A percentile compares a stretch with the other conserved stretches of the same genome.
These are phyloP conservation scores for Eucalyptus rudis DNA, from an alignment of 345 rosid genomes.

Conservation along the genomic window DNA sequence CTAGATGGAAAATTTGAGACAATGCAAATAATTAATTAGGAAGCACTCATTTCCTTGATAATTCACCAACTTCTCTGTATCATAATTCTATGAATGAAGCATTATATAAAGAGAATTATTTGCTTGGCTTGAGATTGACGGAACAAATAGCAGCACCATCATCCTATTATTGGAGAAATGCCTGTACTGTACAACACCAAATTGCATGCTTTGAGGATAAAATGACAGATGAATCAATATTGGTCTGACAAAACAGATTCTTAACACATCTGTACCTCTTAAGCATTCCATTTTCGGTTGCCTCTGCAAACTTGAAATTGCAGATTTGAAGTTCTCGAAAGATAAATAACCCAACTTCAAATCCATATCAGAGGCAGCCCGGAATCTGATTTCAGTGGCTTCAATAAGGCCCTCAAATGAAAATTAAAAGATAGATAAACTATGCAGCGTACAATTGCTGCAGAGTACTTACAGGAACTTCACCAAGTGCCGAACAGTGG, in stretches of 20 bases:
- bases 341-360: constrained; percentile 53
- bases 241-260: background rate
- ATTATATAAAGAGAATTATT: background rate
- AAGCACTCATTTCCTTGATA: background rate
- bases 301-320: constrained; percentile 52
- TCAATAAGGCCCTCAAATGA: background rate
- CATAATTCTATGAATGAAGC: background rate
- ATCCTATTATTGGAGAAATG: background rate
- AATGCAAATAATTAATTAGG: background rate
- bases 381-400: constrained; percentile 38
- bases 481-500: constrained; percentile 46
- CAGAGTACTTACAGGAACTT: constrained; percentile 62
- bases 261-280: constrained; percentile 28
- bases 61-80: background rate
- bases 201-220: background rate
- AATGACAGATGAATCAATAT: background rate
- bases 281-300: constrained; percentile 74
- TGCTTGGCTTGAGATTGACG: background rate
- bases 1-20: background rate
- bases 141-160: background rate
- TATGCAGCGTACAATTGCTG: background rate
- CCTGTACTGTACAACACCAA: background rate
- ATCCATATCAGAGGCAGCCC: constrained; percentile 55
- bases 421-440: background rate
- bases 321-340: constrained; percentile 66